Evolutionary conservation across 2,329 filamentous ascomycete species (phyloP), one percentile per base, ranked within the genome.

Genomic region (Epichloe elymi): DNA sequence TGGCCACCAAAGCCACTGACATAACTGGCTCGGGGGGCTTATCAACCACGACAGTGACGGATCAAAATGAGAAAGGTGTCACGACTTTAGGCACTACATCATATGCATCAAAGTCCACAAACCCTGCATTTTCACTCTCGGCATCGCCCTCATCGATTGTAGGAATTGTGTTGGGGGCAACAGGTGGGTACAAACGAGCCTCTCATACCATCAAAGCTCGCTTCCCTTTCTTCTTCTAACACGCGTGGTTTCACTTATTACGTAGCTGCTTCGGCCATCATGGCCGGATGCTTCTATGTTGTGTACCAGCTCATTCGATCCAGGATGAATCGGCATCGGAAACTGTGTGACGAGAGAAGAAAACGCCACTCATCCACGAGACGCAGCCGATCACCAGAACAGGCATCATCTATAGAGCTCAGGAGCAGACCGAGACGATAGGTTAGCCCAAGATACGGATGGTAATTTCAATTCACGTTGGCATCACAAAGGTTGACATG

Each of bases 101-200:
- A n/a, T 7, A 38, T 23, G 8, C 26, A 10, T 23, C 50, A 23
- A 33, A 14, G 3, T 37, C 45, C 30, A 7, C n/a, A 11, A 33
- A 7, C 14, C 37, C 37, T n/a, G 44, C 38, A 20, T 35, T 39
- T n/a, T 30, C 39, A 44, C 11, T 23, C 5, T 41, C 15, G 37
- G 26, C 19, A 41, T 51, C 49, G 1, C 49, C 43, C 17, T 11
- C 49, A 14, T 41, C 49, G 5, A 49, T 57, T 17, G 48, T 50
- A 3, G 51, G 51, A n/a, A 46, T 51, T n/a, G 44, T 56, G 2
- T 17, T 57, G 35, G 55, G 55, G 7, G 45, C 53, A 19, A 17
- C 54, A 19, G 53, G 56, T 58, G n/a, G 44, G 56, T 55, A 37
- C 14, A 41, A 17, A 8, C 7, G 10, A 41, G 11, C 35, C 33